Evolutionary conservation across 768 basidiomycete species (phyloP).

Genomic region (Mycena olivaceomarginata): DNA sequence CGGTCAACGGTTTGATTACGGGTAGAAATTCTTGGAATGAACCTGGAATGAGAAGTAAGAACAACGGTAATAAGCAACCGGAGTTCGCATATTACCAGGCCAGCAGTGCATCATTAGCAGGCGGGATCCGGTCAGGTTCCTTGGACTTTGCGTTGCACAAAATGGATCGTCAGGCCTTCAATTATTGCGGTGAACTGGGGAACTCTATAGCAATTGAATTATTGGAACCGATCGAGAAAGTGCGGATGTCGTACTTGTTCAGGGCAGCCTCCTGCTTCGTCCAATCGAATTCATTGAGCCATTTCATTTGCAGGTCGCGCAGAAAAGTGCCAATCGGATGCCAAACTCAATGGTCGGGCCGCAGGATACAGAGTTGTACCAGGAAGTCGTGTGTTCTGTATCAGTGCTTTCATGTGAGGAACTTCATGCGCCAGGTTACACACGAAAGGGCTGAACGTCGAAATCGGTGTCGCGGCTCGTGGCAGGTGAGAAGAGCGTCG

Average conservation of each 20-base stretch:
- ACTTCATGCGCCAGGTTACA: slow-evolving; percentile 8
- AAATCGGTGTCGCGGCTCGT: not conserved
- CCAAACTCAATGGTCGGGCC: slow-evolving; percentile 15
- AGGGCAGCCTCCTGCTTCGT: slow-evolving; percentile 3
- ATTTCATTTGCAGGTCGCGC: slow-evolving; percentile 17
- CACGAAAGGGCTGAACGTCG: slow-evolving; percentile 21
- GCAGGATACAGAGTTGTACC: slow-evolving; percentile 18
- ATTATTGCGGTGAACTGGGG: slow-evolving; percentile 40
- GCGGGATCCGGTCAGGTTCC: slow-evolving; percentile 31
- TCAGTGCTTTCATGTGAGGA: slow-evolving; percentile 9
- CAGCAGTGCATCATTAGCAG: slow-evolving; percentile 39
- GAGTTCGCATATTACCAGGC: slow-evolving; percentile 12
- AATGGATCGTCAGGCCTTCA: slow-evolving; percentile 38
- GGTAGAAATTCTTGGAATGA: slow-evolving; percentile 40
- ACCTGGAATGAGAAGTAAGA: slow-evolving; percentile 5
- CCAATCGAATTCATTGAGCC: slow-evolving; percentile 27
- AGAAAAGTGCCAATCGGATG: slow-evolving; percentile 23
- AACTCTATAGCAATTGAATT: slow-evolving; percentile 1
- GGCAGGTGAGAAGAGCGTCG: not conserved
- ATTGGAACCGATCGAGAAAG: not conserved
- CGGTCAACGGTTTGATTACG: slow-evolving; percentile 30
- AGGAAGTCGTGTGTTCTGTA: slow-evolving; percentile 21
- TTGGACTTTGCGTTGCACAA: slow-evolving; percentile 30
- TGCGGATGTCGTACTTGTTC: slow-evolving; percentile 13
- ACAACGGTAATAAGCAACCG: not conserved